Evolutionary conservation across 1,139 yeast species (phyloP).

Genomic region (Candida dubliniensis): DNA sequence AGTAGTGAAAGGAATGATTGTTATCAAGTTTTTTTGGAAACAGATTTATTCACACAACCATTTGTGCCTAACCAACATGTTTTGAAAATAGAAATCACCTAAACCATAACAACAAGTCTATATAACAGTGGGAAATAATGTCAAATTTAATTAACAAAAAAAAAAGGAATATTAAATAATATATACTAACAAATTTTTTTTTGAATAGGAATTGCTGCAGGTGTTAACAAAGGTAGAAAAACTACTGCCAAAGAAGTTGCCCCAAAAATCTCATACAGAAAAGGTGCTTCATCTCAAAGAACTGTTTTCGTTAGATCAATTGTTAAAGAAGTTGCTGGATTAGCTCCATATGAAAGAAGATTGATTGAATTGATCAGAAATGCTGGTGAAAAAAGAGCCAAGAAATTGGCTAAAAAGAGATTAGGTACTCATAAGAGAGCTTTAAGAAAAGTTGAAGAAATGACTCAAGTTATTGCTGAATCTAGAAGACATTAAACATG

Average conservation of each 20-base stretch:
- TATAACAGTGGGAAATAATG: not conserved
- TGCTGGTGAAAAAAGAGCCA: slow-evolving; percentile 99
- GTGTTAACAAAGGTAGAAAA: slow-evolving; percentile 99
- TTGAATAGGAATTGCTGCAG: slow-evolving; percentile 87
- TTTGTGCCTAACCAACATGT: too few relatives aligned
- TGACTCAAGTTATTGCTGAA: slow-evolving; percentile 95
- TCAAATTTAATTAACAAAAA: not conserved
- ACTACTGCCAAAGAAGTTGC: slow-evolving; percentile 90
- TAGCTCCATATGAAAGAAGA: slow-evolving; percentile 99
- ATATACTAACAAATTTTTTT: slow-evolving; percentile 24
- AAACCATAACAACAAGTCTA: not conserved
- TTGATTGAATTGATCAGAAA: slow-evolving; percentile 98
- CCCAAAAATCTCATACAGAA: slow-evolving; percentile 94
- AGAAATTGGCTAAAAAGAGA: slow-evolving; percentile 99
- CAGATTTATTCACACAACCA: too few relatives aligned
- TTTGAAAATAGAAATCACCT: too few relatives aligned
- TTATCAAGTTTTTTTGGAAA: too few relatives aligned
- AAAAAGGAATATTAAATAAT: not conserved
- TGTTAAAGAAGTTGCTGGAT: slow-evolving; percentile 97
- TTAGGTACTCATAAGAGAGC: slow-evolving; percentile 99
- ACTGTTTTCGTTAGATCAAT: slow-evolving; percentile 92
- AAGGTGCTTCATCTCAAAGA: slow-evolving; percentile 97
- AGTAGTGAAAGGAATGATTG: too few relatives aligned
- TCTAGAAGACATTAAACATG: slow-evolving; percentile 73
- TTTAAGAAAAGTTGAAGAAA: slow-evolving; percentile 98